phyloP scores from a whole-genome alignment of 352 stramenopile species.

The Globisporangium sylvaticum region DNA sequence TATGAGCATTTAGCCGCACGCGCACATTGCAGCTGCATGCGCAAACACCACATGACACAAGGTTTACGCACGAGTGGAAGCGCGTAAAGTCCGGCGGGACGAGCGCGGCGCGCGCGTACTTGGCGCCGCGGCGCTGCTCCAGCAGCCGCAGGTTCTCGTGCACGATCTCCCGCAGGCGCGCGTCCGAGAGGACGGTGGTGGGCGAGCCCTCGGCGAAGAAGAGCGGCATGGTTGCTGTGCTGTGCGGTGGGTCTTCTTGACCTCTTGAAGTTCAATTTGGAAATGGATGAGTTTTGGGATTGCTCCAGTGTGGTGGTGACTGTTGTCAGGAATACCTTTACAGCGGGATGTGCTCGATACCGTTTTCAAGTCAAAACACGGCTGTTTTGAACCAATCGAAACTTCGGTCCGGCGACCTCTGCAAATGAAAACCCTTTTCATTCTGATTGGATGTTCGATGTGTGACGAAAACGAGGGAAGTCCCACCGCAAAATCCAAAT shows the following conservation, averaged over 20 bases:
- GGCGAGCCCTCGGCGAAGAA: slow-evolving; percentile 73
- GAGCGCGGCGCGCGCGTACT: slow-evolving; percentile 78
- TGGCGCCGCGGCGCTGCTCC: slow-evolving; percentile 45
- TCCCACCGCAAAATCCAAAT: too few relatives aligned
- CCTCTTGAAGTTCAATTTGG: not conserved
- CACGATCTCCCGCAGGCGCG: slow-evolving; percentile 58
- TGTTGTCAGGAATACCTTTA: too few relatives aligned
- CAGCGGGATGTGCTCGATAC: too few relatives aligned
- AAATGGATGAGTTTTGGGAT: not conserved
- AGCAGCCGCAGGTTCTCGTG: slow-evolving; percentile 56
- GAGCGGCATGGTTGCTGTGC: slow-evolving; percentile 43
- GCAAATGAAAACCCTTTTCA: too few relatives aligned
- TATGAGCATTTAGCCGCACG: not conserved
- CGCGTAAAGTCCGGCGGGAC: slow-evolving; percentile 96
- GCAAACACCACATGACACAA: not conserved
- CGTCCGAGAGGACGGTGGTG: slow-evolving; percentile 57
- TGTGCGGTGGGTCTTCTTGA: not conserved
- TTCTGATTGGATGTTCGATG: too few relatives aligned
- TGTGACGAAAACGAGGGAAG: too few relatives aligned
- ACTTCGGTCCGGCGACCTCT: too few relatives aligned
- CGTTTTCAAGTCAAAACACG: too few relatives aligned
- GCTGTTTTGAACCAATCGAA: too few relatives aligned
- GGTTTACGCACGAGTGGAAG: slow-evolving; percentile 87
- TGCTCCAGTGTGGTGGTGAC: too few relatives aligned
- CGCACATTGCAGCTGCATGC: not conserved